These are phyloP conservation scores for Malassezia globosa DNA, from an alignment of 1,284 basidiomycete genomes.

Conservation along the genomic window DNA sequence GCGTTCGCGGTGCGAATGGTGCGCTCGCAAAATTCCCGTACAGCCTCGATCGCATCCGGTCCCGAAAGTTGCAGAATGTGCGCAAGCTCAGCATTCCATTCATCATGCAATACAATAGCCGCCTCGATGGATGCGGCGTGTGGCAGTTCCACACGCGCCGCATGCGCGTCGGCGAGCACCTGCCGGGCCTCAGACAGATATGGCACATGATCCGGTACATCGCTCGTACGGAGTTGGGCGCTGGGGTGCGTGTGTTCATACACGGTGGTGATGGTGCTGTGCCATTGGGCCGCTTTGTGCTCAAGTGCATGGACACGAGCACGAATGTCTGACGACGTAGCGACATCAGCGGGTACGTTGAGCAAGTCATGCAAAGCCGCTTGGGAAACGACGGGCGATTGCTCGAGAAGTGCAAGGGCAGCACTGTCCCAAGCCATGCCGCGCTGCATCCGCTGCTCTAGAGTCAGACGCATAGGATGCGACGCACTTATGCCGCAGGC, in stretches of 20 bases:
- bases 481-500: conserved; percentile 55
- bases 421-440: conserved; percentile 26
- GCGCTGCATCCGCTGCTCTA: conserved; percentile 18
- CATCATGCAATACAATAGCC: conserved; percentile 27
- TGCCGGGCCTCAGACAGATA: conserved; percentile 22
- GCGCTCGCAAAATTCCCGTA: conserved; percentile 22
- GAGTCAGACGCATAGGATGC: conserved; percentile 19
- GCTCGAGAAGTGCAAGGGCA: conserved; percentile 3
- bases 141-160: conserved; percentile 23
- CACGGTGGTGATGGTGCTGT: neutral
- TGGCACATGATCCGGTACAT: neutral
- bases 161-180: conserved; percentile 19
- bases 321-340: conserved; percentile 1
- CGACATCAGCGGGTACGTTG: conserved; percentile 3
- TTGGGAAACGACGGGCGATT: neutral
- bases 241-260: conserved; percentile 9
- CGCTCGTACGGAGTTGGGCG: neutral
- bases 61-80: conserved; percentile 3
- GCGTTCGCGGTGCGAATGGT: conserved; percentile 17
- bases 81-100: conserved; percentile 20
- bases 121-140: conserved; percentile 18
- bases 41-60: conserved; percentile 6
- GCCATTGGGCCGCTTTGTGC: conserved; percentile 16
- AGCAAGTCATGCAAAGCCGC: conserved; percentile 9
- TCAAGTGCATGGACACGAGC: conserved; percentile 5